A percentile compares a stretch with the other conserved stretches of the same genome.
These are phyloP conservation scores for Pittosporum tobira DNA, from an alignment of 129 eudicot genomes.

Conservation along the genomic window DNA sequence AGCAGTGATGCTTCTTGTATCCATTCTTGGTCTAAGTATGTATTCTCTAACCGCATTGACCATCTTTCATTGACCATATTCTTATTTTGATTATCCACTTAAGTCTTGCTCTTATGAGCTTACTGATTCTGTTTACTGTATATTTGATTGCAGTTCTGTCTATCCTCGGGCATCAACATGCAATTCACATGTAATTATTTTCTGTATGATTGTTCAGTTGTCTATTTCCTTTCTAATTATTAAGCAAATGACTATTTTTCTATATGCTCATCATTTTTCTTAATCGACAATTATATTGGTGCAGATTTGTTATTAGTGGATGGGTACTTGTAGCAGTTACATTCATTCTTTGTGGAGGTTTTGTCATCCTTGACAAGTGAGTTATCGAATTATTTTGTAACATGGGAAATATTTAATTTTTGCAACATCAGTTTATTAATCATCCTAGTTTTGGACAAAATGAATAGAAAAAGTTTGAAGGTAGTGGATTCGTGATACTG, in stretches of 20 bases:
- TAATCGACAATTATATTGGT: conserved; percentile 18
- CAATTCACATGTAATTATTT: conserved; percentile 68
- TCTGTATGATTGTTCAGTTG: not conserved
- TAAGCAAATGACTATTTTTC: not conserved
- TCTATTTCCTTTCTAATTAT: not conserved
- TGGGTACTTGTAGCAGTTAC: conserved; percentile 90
- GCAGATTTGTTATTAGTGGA: conserved; percentile 91
- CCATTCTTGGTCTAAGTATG: conserved; percentile 83
- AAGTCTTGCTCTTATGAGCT: not conserved
- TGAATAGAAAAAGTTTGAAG: not conserved
- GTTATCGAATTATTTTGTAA: conserved; percentile 8
- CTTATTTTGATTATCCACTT: conserved; percentile 1
- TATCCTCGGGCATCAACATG: conserved; percentile 59
- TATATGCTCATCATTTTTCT: conserved; percentile 14
- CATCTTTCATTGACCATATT: no score
- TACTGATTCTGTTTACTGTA: conserved; percentile 5
- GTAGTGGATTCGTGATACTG: conserved; percentile 1
- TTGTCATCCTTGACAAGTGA: conserved; percentile 87
- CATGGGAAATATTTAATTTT: not conserved
- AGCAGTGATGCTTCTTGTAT: conserved; percentile 61
- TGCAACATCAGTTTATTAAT: not conserved
- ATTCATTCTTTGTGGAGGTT: conserved; percentile 79
- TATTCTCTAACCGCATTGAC: conserved; percentile 3
- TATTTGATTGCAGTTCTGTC: conserved; percentile 55
- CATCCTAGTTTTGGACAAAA: conserved; percentile 1